Base-by-base conservation (phyloP, 345 rosid genomes). In the Murraya koenigii region DNA sequence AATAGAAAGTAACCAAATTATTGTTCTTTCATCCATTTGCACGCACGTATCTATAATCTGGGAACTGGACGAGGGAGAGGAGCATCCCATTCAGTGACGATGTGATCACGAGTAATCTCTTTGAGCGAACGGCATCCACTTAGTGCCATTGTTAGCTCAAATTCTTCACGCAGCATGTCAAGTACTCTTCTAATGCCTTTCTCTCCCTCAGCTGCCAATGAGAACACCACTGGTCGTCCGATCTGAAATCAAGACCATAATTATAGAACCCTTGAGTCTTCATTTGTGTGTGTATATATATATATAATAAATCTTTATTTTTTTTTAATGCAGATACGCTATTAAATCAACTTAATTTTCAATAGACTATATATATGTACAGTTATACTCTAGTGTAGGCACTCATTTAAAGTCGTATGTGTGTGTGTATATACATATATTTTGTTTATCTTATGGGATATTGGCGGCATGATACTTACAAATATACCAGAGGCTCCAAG, bases 401-500 rank as follows among this genome's bases (percentile, higher is more conserved):
- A n/a, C n/a, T n/a, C n/a, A n/a, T n/a, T n/a, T n/a, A n/a, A n/a
- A n/a, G n/a, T n/a, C n/a, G n/a, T n/a, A n/a, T n/a, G n/a, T n/a
- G n/a, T n/a, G n/a, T n/a, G n/a, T n/a, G n/a, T n/a, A 28, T 23
- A 15, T 35, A 35, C 6, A 41, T 41, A 2, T 41, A 10, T 41
- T 11, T 15, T 13, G 14, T 44, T 3, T 0, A 44, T n/a, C n/a
- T n/a, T n/a, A n/a, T n/a, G 49, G 49, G 49, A 13, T 17, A 44
- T 2, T 13, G 20, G 9, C 14, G 7, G 32, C 20, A 2, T 66
- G 59, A 58, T 67, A 79, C 97, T 89, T 86, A 93, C 97, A 87
- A 95, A 93, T 81, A 93, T 85, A 69, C 97, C 98, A 2, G 97
- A 87, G 41, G 98, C 98, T 77, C 98, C 98, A 52, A 95, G 86